A percentile compares a stretch with the other conserved stretches of the same genome.
Conservation (phyloP, 352 stramenopile genomes). For the Globisporangium echinulatum region DNA sequence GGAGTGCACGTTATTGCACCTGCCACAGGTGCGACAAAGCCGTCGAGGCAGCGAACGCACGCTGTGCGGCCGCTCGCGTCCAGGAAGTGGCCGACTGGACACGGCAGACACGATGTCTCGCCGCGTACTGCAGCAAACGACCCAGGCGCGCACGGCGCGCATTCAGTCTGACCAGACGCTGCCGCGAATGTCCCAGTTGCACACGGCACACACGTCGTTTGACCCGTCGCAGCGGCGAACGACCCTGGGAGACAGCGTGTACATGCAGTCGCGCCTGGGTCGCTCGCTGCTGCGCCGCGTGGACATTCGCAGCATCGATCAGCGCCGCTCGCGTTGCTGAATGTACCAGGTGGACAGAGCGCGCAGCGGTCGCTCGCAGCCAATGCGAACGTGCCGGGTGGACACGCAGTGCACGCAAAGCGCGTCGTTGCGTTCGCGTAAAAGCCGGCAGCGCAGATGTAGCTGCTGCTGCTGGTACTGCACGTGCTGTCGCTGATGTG, state of each 20-base stretch:
- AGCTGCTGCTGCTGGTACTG: not conserved
- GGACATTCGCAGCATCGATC: constrained; percentile 27
- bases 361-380: constrained; percentile 15
- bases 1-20: constrained; percentile 30
- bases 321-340: constrained; percentile 24
- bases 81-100: constrained; percentile 35
- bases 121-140: constrained; percentile 24
- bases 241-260: constrained; percentile 16
- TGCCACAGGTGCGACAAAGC: constrained; percentile 25
- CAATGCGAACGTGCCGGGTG: constrained; percentile 17
- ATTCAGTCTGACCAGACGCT: constrained; percentile 19
- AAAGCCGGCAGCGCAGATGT: constrained; percentile 23
- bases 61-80: constrained; percentile 14
- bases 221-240: constrained; percentile 21
- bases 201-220: constrained; percentile 31
- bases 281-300: constrained; percentile 13
- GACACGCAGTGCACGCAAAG: constrained; percentile 33
- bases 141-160: constrained; percentile 22
- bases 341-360: constrained; percentile 39
- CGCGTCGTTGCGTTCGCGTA: constrained; percentile 45
- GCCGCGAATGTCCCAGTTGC: constrained; percentile 29
- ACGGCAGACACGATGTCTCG: constrained; percentile 40
- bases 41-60: constrained; percentile 33
- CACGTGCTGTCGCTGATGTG: constrained; percentile 17
- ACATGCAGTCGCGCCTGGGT: constrained; percentile 10